Base-by-base conservation (phyloP, 768 basidiomycete species). In the Xerocomellus chrysenteron region DNA sequence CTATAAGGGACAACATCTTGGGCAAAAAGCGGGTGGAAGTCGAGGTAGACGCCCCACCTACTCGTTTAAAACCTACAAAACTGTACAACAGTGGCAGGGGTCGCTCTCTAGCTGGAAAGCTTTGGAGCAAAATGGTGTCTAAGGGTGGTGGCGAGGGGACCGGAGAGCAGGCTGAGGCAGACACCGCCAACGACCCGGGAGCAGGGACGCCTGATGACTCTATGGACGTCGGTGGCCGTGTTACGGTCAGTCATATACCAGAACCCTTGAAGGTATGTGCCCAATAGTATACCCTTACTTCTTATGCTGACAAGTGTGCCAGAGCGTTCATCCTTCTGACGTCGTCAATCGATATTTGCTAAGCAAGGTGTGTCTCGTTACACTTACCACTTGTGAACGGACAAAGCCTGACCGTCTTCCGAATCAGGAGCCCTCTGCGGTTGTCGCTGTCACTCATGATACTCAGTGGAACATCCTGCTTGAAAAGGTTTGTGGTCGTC, bases 301-400 rank as follows among this genome's bases (percentile, higher is more conserved):
- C n/a, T 14, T 8, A 32, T 50, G 4, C 40, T 54, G 33, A 55
- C 43, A 33, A 35, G 28, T 2, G 1, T 53, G 10, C 7, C 16
- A 57, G 59, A 48, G 43, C 11, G 16, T 50, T 41, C 62, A 63
- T 36, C 62, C 62, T 17, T 52, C 59, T 12, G 59, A 61, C 21
- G 8, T 55, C 11, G 17, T 63, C n/a, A 61, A 63, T 14, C 54
- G 17, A 30, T 63, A 50, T 39, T 37, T 63, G 9, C 26, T 61
- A 1, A 49, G 26, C 19, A 43, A 39, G 42, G 58, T 48, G 16
- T 48, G 21, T 35, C 47, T 36, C 5, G 30, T 21, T 16, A 12
- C 47, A 36, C 7, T 17, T 17, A 6, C 21, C 9, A 44, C 16
- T 14, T 19, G 33, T 44, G 26, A 26, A 17, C 9, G 37, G 37